phyloP scores from a whole-genome alignment of 371 early-diverging fungal species.

The Lichtheimia ornata region DNA sequence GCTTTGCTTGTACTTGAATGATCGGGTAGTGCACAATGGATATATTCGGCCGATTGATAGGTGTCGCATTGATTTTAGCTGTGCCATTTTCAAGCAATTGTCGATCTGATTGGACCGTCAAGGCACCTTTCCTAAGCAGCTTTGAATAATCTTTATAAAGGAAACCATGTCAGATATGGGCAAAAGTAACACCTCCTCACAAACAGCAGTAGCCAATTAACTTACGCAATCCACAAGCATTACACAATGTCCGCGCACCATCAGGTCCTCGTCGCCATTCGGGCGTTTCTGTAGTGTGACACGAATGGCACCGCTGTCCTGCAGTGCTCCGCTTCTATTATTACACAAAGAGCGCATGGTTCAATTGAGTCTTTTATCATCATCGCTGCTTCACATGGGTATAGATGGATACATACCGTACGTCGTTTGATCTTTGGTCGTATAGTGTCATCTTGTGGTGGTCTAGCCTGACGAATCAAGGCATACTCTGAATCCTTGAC shows the following conservation, averaged over 20 bases:
- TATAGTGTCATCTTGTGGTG: conserved; percentile 20
- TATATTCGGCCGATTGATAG: background rate
- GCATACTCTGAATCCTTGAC: conserved; percentile 21
- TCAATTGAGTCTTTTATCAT: background rate
- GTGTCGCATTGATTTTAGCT: background rate
- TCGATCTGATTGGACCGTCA: conserved; percentile 9
- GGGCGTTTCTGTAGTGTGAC: conserved; percentile 64
- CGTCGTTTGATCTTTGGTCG: conserved; percentile 31
- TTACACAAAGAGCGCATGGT: background rate
- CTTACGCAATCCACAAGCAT: conserved; percentile 68
- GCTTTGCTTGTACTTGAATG: conserved; percentile 18
- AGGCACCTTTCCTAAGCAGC: conserved; percentile 14
- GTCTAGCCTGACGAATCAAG: conserved; percentile 30
- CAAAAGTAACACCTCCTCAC: background rate
- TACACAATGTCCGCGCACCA: conserved; percentile 69
- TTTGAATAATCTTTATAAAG: conserved; percentile 17
- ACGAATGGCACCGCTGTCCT: conserved; percentile 52
- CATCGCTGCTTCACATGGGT: background rate
- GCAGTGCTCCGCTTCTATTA: conserved; percentile 17
- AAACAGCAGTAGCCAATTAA: background rate
- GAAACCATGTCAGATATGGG: background rate
- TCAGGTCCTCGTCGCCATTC: conserved; percentile 77
- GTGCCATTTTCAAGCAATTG: conserved; percentile 3
- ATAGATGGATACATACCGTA: conserved; percentile 18
- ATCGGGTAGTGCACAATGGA: conserved; percentile 17